Evolutionary conservation across 257 asterid species (phyloP).

Genomic region (Nicotiana tabacum): DNA sequence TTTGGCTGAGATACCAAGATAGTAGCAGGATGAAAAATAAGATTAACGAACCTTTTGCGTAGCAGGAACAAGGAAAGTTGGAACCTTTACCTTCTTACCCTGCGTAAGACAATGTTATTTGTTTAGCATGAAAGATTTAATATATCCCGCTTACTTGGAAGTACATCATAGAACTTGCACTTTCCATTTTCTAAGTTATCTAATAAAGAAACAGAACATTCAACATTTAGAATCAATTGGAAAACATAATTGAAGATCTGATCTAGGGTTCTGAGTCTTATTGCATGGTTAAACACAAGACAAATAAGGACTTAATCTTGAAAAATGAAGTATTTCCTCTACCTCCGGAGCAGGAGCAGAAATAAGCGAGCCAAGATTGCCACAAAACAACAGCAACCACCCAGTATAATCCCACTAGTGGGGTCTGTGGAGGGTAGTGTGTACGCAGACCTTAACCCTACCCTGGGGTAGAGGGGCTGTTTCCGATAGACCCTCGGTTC

Average conservation of each 20-base stretch:
- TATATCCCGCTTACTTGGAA: background rate
- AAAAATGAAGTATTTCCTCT: background rate
- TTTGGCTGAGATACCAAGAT: background rate
- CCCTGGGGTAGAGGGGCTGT: too few species aligned
- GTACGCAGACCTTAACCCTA: too few species aligned
- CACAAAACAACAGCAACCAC: background rate
- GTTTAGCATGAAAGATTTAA: background rate
- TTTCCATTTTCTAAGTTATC: background rate
- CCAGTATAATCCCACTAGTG: too few species aligned
- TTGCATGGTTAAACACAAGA: background rate
- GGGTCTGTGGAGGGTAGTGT: too few species aligned
- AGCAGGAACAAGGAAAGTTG: conserved; percentile 98
- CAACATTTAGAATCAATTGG: background rate
- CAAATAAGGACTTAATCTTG: background rate
- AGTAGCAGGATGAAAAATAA: background rate
- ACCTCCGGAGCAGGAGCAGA: background rate
- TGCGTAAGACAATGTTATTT: background rate
- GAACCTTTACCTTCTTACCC: conserved; percentile 92
- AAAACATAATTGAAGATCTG: background rate
- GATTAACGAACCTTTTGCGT: conserved; percentile 72
- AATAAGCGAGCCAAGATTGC: background rate
- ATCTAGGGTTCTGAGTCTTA: too few species aligned
- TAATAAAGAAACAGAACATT: background rate
- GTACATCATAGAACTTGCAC: background rate
- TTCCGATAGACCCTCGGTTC: too few species aligned